Percentiles rank a stretch among this genome's conserved stretches.
Evolutionary conservation across 495 filamentous ascomycete species (phyloP).

Genomic region (Aspergillus haitiensis): DNA sequence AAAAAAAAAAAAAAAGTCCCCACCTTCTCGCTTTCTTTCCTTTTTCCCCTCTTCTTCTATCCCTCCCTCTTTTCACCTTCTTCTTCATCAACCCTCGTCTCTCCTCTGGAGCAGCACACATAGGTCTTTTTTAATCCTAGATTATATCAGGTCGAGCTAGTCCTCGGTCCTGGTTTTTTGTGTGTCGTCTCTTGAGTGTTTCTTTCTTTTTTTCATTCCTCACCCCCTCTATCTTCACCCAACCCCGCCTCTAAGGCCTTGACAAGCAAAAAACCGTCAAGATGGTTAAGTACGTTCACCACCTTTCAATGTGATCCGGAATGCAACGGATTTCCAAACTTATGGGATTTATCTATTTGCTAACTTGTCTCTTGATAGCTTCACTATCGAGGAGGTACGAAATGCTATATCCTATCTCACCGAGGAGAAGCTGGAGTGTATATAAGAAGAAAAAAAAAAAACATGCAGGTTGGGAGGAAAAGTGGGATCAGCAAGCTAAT

Average conservation of each 20-base stretch:
- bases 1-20: conserved; percentile 33
- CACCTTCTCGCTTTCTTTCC: conserved; percentile 40
- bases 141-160: conserved; percentile 49
- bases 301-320: background rate
- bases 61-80: conserved; percentile 28
- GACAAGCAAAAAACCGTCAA: conserved; percentile 73
- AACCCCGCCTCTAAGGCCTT: conserved; percentile 48
- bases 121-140: conserved; percentile 37
- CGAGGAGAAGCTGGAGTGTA: background rate
- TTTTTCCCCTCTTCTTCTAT: conserved; percentile 39
- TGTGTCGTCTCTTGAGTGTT: conserved; percentile 38
- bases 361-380: conserved; percentile 61
- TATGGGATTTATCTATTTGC: conserved; percentile 14
- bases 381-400: conserved; percentile 91
- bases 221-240: conserved; percentile 14
- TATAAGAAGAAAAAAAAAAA: conserved; percentile 5
- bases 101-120: conserved; percentile 47
- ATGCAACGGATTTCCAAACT: background rate
- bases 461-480: conserved; percentile 1
- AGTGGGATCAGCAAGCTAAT: conserved; percentile 16
- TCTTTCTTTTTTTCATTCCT: conserved; percentile 24
- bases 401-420: conserved; percentile 21
- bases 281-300: conserved; percentile 96
- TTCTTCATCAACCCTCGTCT: conserved; percentile 30
- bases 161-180: conserved; percentile 49